phyloP scores from a whole-genome alignment of 305 asterid genomes.

The Salvia sclarea region DNA sequence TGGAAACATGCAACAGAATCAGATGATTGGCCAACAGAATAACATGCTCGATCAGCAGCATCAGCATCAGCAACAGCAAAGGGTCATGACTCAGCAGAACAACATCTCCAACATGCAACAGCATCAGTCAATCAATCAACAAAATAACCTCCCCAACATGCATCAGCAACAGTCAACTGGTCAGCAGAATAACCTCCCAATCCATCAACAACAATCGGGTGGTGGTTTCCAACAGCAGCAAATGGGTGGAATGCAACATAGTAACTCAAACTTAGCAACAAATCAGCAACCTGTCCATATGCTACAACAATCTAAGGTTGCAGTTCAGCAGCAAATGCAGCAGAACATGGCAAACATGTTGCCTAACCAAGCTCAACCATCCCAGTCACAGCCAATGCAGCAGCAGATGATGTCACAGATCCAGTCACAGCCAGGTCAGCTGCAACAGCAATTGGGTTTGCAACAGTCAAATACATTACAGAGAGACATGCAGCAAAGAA shows the following conservation, averaged over 20 bases:
- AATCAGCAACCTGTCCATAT: constrained; percentile 69
- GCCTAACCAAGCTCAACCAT: constrained; percentile 73
- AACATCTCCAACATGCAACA: constrained; percentile 63
- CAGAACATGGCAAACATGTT: constrained; percentile 57
- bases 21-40: constrained; percentile 71
- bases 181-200: constrained; percentile 57
- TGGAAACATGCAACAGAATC: constrained; percentile 71
- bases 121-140: constrained; percentile 51
- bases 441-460: constrained; percentile 72
- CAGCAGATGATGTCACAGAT: constrained; percentile 86
- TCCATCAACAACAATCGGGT: constrained; percentile 69
- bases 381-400: constrained; percentile 72
- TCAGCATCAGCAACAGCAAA: constrained; percentile 61
- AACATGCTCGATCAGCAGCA: constrained; percentile 66
- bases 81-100: constrained; percentile 69
- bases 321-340: constrained; percentile 81
- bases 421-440: constrained; percentile 77
- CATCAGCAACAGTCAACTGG: constrained; percentile 51
- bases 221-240: constrained; percentile 81
- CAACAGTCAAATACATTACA: constrained; percentile 63
- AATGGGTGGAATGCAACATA: constrained; percentile 75
- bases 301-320: constrained; percentile 72
- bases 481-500: constrained; percentile 82
- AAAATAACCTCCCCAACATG: constrained; percentile 52
- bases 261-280: constrained; percentile 56